Conservation (phyloP, 495 filamentous ascomycete species). For the Coniosporium apollinis region DNA sequence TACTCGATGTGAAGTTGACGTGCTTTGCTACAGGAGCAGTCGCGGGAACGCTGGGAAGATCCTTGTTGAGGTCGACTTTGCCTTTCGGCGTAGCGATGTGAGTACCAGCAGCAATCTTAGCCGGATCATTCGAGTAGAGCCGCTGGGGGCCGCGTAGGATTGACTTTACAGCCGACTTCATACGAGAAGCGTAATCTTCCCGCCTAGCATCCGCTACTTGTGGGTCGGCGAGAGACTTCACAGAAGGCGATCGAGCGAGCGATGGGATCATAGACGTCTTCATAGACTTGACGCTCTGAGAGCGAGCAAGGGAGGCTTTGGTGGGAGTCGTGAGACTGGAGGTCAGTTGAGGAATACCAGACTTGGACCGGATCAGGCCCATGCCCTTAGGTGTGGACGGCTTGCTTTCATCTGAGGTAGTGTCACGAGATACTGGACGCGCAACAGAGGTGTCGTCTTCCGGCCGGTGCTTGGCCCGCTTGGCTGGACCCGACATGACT, state of each 20-base stretch:
- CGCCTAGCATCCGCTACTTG: slow-evolving; percentile 1
- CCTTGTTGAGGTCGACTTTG: slow-evolving; percentile 12
- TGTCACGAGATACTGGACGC: slow-evolving; percentile 35
- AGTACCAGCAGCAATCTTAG: slow-evolving; percentile 44
- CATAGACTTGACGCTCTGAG: slow-evolving; percentile 38
- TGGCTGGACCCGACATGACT: slow-evolving; percentile 27
- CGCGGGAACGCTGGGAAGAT: slow-evolving; percentile 18
- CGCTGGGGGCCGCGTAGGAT: slow-evolving; percentile 44
- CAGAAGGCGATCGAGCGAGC: slow-evolving; percentile 10
- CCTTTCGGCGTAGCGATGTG: slow-evolving; percentile 32
- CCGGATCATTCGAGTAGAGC: slow-evolving; percentile 42
- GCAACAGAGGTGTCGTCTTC: slow-evolving; percentile 42
- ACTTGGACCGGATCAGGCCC: slow-evolving; percentile 12
- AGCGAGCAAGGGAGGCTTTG: slow-evolving; percentile 55
- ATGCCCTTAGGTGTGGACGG: slow-evolving; percentile 22
- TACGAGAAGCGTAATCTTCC: too few species aligned
- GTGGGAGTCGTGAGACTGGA: slow-evolving; percentile 59
- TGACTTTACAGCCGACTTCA: too few species aligned
- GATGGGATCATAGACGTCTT: slow-evolving; percentile 31
- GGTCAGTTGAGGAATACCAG: slow-evolving; percentile 24
- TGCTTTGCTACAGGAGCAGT: slow-evolving; percentile 30
- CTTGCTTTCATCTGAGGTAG: slow-evolving; percentile 25
- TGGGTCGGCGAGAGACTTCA: slow-evolving; percentile 4
- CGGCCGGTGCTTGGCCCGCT: slow-evolving; percentile 45
- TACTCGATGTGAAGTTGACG: slow-evolving; percentile 42